These are phyloP conservation scores for Pseudozyma thailandica DNA, from an alignment of 1,284 basidiomycete genomes.

Conservation along the genomic window DNA sequence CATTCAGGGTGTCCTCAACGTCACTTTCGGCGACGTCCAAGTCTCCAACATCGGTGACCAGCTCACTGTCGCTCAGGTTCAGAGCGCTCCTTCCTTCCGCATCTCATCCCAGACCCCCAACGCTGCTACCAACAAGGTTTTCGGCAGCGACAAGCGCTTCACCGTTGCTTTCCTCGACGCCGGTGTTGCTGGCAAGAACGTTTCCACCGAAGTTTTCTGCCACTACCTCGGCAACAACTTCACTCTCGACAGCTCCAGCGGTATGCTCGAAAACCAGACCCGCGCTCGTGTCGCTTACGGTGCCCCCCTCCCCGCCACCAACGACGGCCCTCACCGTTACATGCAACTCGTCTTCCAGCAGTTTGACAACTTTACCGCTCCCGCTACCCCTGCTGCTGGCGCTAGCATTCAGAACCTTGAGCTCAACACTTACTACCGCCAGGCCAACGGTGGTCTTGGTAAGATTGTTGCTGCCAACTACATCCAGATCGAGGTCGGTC, in stretches of 20 bases:
- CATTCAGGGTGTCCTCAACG: constrained; percentile 54
- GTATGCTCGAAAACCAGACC: constrained; percentile 36
- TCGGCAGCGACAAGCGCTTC: constrained; percentile 35
- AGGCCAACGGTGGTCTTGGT: constrained; percentile 49
- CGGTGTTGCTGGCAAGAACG: constrained; percentile 49
- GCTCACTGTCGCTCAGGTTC: constrained; percentile 49
- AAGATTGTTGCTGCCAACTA: constrained; percentile 57
- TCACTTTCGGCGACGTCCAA: constrained; percentile 39
- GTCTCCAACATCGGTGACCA: constrained; percentile 44
- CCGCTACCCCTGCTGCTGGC: constrained; percentile 31
- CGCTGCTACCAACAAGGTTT: constrained; percentile 19
- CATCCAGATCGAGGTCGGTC: constrained; percentile 53
- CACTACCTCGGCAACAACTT: constrained; percentile 55
- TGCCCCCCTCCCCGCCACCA: constrained; percentile 42
- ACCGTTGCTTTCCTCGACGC: constrained; percentile 48
- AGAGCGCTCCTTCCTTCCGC: constrained; percentile 43
- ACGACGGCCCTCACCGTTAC: constrained; percentile 57
- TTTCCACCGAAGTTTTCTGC: constrained; percentile 30
- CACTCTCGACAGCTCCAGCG: constrained; percentile 22
- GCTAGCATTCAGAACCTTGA: constrained; percentile 28
- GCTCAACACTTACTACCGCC: constrained; percentile 39
- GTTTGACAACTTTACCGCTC: constrained; percentile 50
- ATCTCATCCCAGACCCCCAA: constrained; percentile 31
- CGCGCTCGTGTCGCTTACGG: constrained; percentile 43
- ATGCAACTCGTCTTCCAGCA: constrained; percentile 59